Evolutionary conservation across 2,329 filamentous ascomycete genomes (phyloP).

Genomic region (Phialemonium atrogriseum): DNA sequence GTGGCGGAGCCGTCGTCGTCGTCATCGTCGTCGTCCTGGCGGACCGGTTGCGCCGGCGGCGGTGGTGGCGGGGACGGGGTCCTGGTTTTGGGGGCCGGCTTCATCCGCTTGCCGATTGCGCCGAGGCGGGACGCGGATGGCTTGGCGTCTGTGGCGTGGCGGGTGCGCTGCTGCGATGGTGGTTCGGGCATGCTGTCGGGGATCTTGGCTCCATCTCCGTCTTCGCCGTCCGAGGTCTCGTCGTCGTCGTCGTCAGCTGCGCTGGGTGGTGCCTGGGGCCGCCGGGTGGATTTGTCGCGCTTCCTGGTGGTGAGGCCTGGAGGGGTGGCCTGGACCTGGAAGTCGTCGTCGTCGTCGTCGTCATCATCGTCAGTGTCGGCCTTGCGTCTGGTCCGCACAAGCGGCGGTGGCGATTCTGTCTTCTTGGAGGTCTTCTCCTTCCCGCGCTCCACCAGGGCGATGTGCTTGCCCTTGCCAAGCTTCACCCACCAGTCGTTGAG

Average conservation of each 20-base stretch:
- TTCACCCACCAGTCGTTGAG: constrained; percentile 43
- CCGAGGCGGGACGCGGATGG: constrained; percentile 20
- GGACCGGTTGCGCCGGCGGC: constrained; percentile 11
- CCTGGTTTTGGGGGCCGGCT: constrained; percentile 10
- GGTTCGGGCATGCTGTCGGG: constrained; percentile 5
- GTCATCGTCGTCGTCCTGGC: constrained; percentile 12
- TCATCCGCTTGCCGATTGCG: constrained; percentile 24
- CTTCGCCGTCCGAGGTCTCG: constrained; percentile 25
- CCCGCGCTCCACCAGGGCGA: constrained; percentile 13
- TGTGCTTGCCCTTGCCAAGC: constrained; percentile 23
- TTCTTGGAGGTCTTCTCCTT: constrained; percentile 8
- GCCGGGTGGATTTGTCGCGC: too few species aligned
- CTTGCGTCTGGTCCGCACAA: constrained; percentile 9
- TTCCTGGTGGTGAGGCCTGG: constrained; percentile 24
- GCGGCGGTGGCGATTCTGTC: constrained; percentile 7
- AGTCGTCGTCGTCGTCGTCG: constrained; percentile 41
- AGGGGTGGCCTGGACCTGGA: constrained; percentile 42
- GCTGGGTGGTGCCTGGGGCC: not conserved
- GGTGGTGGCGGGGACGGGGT: constrained; percentile 13
- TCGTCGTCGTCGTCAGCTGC: constrained; percentile 17
- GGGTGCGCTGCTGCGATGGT: not conserved
- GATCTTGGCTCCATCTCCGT: constrained; percentile 11
- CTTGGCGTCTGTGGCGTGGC: constrained; percentile 2
- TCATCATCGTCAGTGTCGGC: constrained; percentile 27
- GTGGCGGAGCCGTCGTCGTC: constrained; percentile 17